Conservation (phyloP, 768 basidiomycete species). For the Phanerochaete sordida region DNA sequence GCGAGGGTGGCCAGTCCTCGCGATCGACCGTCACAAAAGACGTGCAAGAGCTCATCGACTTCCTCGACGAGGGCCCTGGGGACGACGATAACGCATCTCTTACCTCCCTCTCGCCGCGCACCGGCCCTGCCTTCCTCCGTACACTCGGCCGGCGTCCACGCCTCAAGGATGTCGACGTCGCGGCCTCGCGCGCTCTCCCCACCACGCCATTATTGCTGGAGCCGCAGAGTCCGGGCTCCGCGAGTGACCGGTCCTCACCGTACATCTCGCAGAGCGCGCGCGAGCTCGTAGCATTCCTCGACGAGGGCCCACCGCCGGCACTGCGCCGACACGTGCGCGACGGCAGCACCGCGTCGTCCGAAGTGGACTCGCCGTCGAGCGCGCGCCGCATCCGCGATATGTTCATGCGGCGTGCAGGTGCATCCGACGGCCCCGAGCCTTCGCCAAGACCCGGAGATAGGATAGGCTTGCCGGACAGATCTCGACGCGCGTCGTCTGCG, state of each 20-base stretch:
- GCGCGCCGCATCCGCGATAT: background rate
- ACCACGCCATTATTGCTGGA: too few relatives aligned
- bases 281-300: background rate
- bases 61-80: too few relatives aligned
- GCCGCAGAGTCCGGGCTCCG: background rate
- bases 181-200: too few relatives aligned
- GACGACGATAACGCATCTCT: too few relatives aligned
- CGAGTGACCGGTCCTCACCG: background rate
- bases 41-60: constrained; percentile 5
- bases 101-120: too few relatives aligned
- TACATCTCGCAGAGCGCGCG: constrained; percentile 2
- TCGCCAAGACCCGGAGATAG: too few relatives aligned
- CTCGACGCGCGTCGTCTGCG: background rate
- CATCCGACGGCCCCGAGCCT: too few relatives aligned
- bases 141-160: too few relatives aligned
- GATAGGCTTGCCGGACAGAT: background rate
- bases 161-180: too few relatives aligned
- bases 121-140: too few relatives aligned
- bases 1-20: background rate
- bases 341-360: background rate
- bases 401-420: background rate
- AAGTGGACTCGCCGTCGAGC: background rate
- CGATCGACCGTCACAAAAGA: background rate
- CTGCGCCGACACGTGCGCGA: background rate
- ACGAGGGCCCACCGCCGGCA: background rate